phyloP scores from a whole-genome alignment of 106 monocot species.

The Dendrobium catenatum region DNA sequence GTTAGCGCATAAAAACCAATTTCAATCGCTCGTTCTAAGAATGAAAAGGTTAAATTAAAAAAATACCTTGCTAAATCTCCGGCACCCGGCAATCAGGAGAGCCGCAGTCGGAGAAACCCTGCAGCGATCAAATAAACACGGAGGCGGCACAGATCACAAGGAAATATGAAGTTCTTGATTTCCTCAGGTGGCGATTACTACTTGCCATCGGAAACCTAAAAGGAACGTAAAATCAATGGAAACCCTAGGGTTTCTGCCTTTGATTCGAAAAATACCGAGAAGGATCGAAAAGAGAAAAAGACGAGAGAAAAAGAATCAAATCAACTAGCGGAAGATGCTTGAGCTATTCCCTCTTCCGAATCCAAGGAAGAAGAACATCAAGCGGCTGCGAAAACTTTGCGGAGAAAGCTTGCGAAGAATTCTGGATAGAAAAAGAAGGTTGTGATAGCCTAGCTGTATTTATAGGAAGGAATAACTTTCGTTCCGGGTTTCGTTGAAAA shows the following conservation, averaged over 20 bases:
- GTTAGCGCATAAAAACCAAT: neutral
- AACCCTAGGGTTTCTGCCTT: neutral
- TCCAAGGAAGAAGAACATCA: neutral
- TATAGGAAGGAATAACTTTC: neutral
- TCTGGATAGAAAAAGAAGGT: neutral
- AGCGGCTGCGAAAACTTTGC: neutral
- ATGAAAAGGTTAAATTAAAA: neutral
- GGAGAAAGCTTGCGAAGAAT: neutral
- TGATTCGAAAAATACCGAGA: neutral
- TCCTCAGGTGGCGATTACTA: conserved; percentile 6
- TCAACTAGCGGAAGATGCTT: neutral
- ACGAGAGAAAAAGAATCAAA: neutral
- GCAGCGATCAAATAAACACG: conserved; percentile 15
- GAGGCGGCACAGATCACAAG: conserved; percentile 33
- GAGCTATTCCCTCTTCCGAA: neutral
- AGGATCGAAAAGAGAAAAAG: neutral
- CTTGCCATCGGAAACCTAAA: neutral
- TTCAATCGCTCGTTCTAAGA: too few species aligned
- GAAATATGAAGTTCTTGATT: conserved; percentile 19
- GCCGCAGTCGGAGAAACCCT: neutral
- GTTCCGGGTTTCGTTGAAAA: too few species aligned
- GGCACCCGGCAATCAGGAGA: neutral
- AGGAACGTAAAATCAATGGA: neutral
- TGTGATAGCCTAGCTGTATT: neutral
- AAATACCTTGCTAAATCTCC: neutral